Evolutionary conservation across 2,329 filamentous ascomycete genomes (phyloP).

Genomic region (Fusarium illudens): DNA sequence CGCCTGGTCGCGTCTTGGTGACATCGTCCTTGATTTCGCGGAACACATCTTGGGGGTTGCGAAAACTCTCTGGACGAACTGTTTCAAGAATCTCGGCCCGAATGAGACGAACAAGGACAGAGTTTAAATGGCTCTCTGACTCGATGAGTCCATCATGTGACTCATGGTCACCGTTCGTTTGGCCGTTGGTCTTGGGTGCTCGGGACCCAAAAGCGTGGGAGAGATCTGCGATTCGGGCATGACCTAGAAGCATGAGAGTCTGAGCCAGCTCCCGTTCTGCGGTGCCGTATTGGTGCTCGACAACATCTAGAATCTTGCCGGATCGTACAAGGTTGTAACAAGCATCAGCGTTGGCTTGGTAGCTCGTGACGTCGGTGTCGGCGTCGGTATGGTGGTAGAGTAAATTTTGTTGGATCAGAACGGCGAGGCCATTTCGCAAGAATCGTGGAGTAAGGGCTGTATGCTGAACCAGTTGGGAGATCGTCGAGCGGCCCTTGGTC

Average conservation of each 20-base stretch:
- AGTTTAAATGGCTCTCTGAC: constrained; percentile 59
- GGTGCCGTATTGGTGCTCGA: constrained; percentile 78
- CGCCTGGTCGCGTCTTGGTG: constrained; percentile 56
- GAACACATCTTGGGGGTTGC: constrained; percentile 67
- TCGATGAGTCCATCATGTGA: constrained; percentile 50
- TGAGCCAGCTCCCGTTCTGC: constrained; percentile 78
- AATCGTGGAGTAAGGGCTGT: constrained; percentile 78
- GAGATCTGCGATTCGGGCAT: constrained; percentile 76
- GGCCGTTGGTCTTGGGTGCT: constrained; percentile 47
- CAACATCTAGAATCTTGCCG: constrained; percentile 81
- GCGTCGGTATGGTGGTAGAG: constrained; percentile 75
- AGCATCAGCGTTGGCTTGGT: constrained; percentile 82
- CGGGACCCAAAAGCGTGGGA: constrained; percentile 66
- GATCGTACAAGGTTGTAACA: constrained; percentile 85
- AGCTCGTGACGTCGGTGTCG: constrained; percentile 72
- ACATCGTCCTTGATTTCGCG: constrained; percentile 71
- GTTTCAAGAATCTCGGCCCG: constrained; percentile 73
- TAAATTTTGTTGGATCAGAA: constrained; percentile 89
- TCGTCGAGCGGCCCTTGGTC: constrained; percentile 78
- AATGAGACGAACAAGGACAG: constrained; percentile 63
- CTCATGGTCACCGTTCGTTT: constrained; percentile 47
- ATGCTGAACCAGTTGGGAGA: constrained; percentile 73
- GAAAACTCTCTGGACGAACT: constrained; percentile 64
- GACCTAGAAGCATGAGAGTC: constrained; percentile 78
- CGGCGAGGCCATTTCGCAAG: constrained; percentile 80